Evolutionary conservation across 306 rosid species (phyloP).

Genomic region (Begonia masoniana): DNA sequence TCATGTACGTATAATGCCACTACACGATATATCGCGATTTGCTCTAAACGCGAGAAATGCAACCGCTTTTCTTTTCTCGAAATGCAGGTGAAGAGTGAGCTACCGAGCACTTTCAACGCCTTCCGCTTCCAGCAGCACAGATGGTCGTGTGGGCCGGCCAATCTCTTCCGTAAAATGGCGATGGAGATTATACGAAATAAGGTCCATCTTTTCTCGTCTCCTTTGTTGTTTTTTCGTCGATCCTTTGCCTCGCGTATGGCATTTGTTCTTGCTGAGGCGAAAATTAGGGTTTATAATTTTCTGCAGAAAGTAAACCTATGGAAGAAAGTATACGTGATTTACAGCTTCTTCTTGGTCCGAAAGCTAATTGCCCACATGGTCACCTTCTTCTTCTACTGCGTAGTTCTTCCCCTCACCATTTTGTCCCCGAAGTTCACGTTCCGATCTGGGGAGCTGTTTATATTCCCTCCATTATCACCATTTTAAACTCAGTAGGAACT

Average conservation of each 20-base stretch:
- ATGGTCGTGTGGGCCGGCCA: constrained; percentile 99
- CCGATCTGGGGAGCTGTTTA: constrained; percentile 99
- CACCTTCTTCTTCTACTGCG: constrained; percentile 87
- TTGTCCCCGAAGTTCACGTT: constrained; percentile 90
- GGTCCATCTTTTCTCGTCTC: constrained; percentile 23
- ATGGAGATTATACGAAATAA: constrained; percentile 79
- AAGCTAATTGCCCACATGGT: constrained; percentile 93
- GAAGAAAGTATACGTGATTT: constrained; percentile 93
- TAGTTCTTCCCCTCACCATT: constrained; percentile 88
- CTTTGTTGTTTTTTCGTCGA: too few species aligned
- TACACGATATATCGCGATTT: too few species aligned
- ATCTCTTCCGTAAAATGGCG: constrained; percentile 93
- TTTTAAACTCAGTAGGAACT: constrained; percentile 95
- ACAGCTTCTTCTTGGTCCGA: constrained; percentile 95
- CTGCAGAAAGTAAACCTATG: constrained; percentile 78
- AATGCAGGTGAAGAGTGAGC: constrained; percentile 84
- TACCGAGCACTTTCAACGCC: constrained; percentile 96
- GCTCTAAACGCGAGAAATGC: too few species aligned
- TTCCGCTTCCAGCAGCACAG: constrained; percentile 96
- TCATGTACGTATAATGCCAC: constrained; percentile 31
- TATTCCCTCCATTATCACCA: constrained; percentile 91
- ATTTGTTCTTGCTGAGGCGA: too few species aligned
- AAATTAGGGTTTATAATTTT: background rate
- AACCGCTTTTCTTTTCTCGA: too few species aligned
- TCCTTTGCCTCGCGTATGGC: too few species aligned